Evolutionary conservation across 2,329 filamentous ascomycete genomes (phyloP), one percentile per base, ranked within the genome.

Genomic region (Hypoxylon sp.): DNA sequence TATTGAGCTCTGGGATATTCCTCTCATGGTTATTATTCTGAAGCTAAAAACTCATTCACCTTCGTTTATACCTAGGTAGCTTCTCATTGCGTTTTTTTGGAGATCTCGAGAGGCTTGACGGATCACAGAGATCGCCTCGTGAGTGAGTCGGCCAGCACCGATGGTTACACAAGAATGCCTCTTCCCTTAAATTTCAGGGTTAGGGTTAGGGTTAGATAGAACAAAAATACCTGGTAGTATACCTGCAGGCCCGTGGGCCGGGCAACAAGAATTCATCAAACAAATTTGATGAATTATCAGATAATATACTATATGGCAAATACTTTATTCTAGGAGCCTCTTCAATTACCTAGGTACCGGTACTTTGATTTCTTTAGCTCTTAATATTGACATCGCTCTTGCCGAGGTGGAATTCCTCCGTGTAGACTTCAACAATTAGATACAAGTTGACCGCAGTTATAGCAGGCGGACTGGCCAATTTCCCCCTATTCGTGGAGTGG

Each of bases 281-380:
- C 14, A 37, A 27, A 27, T 27, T 3, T 27, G 6, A 27, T 27
- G 6, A 27, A 3, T 27, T 27, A 27, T 27, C 1, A 58, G 65
- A 1, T 68, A 63, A 48, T 61, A 37, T 9, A 6, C 60, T 19
- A 21, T 43, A 3, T 50, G 55, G 11, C 64, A 63, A 37, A 67
- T n/a, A n/a, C n/a, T n/a, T n/a, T n/a, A n/a, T n/a, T n/a, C n/a
- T n/a, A n/a, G n/a, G n/a, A n/a, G n/a, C n/a, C n/a, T n/a, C n/a
- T n/a, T n/a, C n/a, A n/a, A n/a, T n/a, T n/a, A n/a, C n/a, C n/a
- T n/a, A n/a, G n/a, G n/a, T n/a, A n/a, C n/a, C n/a, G n/a, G n/a
- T n/a, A n/a, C n/a, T n/a, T n/a, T n/a, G n/a, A n/a, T n/a, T n/a
- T n/a, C n/a, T n/a, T n/a, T n/a, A n/a, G n/a, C n/a, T n/a, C n/a